Evolutionary conservation across 495 filamentous ascomycete genomes (phyloP).

Genomic region (Penicillium maclennaniae): DNA sequence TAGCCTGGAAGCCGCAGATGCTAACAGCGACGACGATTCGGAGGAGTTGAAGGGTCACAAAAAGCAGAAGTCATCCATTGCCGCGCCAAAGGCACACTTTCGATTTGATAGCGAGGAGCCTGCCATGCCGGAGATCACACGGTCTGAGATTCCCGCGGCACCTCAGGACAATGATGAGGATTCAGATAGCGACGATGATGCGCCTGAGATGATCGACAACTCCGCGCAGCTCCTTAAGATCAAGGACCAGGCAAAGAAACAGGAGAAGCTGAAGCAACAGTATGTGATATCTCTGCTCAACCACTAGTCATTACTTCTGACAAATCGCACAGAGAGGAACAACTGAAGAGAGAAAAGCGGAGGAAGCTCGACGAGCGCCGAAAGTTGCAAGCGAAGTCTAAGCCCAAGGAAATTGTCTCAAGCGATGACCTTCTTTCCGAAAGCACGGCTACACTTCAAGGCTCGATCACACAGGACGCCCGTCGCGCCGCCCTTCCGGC

Average conservation of each 20-base stretch:
- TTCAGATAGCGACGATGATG: constrained; percentile 42
- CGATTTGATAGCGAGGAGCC: constrained; percentile 48
- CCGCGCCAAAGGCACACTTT: constrained; percentile 33
- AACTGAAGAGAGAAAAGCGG: constrained; percentile 44
- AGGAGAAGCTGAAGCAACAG: constrained; percentile 34
- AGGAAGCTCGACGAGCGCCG: constrained; percentile 45
- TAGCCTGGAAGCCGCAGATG: constrained; percentile 22
- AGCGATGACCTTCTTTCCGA: constrained; percentile 37
- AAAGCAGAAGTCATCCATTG: constrained; percentile 11
- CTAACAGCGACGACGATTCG: constrained; percentile 6
- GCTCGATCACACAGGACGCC: constrained; percentile 37
- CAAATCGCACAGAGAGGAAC: constrained; percentile 33
- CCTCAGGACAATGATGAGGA: constrained; percentile 29
- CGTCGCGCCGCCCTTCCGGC: constrained; percentile 41
- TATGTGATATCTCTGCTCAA: constrained; percentile 18
- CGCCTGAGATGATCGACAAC: constrained; percentile 49
- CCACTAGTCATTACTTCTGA: constrained; percentile 14
- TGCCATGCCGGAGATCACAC: constrained; percentile 21
- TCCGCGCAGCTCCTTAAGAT: constrained; percentile 39
- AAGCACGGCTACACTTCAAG: constrained; percentile 41
- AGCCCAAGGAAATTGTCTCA: constrained; percentile 28
- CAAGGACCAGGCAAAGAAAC: constrained; percentile 40
- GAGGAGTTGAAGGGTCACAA: constrained; percentile 14
- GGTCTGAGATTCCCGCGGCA: constrained; percentile 17
- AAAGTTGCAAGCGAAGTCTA: constrained; percentile 46